phyloP scores from a whole-genome alignment of 352 stramenopile genomes.

The Phytophthora idaei region DNA sequence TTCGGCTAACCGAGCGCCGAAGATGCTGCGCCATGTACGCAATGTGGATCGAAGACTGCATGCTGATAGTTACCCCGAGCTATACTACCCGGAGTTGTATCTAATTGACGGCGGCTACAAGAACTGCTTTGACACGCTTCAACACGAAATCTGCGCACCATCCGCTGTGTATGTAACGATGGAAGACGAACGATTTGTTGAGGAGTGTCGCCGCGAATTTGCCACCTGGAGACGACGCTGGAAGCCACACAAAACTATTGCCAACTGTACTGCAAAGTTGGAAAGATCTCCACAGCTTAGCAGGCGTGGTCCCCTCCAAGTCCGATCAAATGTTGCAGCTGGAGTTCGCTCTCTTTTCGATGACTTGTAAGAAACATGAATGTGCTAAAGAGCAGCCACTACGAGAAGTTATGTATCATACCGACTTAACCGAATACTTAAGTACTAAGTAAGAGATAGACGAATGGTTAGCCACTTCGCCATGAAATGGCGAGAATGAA shows the following conservation, averaged over 20 bases:
- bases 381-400: background rate
- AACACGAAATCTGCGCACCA: slow-evolving; percentile 44
- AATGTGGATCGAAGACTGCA: slow-evolving; percentile 70
- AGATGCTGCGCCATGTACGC: slow-evolving; percentile 72
- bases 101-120: slow-evolving; percentile 77
- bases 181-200: slow-evolving; percentile 50
- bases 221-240: slow-evolving; percentile 49
- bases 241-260: slow-evolving; percentile 51
- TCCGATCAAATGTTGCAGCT: background rate
- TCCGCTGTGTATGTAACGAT: slow-evolving; percentile 49
- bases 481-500: too few species aligned
- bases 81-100: slow-evolving; percentile 76
- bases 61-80: slow-evolving; percentile 57
- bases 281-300: slow-evolving; percentile 25
- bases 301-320: background rate
- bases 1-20: slow-evolving; percentile 64
- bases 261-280: slow-evolving; percentile 42
- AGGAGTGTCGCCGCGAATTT: slow-evolving; percentile 57
- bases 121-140: slow-evolving; percentile 60
- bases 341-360: slow-evolving; percentile 41
- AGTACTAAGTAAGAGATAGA: background rate
- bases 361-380: slow-evolving; percentile 17
- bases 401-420: background rate
- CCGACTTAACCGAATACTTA: background rate
- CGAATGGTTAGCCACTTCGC: too few species aligned